Percentiles rank a stretch among this genome's conserved stretches.
phyloP scores from a whole-genome alignment of 78 protist species.

The Cavenderia fasciculata region DNA sequence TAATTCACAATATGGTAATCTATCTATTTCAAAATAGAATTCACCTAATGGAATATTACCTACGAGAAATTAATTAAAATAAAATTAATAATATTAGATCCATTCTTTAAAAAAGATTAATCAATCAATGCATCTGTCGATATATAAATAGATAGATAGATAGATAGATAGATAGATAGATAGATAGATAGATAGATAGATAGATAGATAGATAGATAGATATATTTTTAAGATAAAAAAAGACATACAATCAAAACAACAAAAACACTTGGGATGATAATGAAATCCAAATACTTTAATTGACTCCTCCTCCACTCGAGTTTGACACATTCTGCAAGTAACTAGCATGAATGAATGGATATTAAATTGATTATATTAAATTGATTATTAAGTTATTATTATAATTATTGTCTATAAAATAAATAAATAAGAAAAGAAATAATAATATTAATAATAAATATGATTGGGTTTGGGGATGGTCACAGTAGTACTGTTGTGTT shows the following conservation, averaged over 20 bases:
- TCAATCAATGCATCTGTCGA: too few relatives aligned
- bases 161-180: too few relatives aligned
- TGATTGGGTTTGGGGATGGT: too few relatives aligned
- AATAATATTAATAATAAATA: neutral
- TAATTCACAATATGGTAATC: conserved; percentile 58
- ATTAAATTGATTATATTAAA: neutral
- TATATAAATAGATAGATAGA: too few relatives aligned
- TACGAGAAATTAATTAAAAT: neutral
- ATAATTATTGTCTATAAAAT: too few relatives aligned
- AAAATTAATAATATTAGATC: neutral
- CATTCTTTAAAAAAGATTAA: neutral
- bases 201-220: too few relatives aligned
- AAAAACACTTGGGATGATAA: conserved; percentile 48
- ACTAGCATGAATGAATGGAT: neutral
- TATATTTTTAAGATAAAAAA: neutral
- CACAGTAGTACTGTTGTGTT: too few relatives aligned
- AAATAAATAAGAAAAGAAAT: neutral
- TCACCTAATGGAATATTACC: conserved; percentile 6
- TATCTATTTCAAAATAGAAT: conserved; percentile 49
- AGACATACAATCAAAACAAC: conserved; percentile 31
- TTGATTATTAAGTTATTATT: neutral
- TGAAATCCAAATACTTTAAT: conserved; percentile 53
- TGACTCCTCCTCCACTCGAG: conserved; percentile 38
- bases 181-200: too few relatives aligned
- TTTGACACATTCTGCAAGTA: conserved; percentile 55